Base-by-base conservation (phyloP, 2,329 filamentous ascomycete genomes). In the Exserohilum rostratum region DNA sequence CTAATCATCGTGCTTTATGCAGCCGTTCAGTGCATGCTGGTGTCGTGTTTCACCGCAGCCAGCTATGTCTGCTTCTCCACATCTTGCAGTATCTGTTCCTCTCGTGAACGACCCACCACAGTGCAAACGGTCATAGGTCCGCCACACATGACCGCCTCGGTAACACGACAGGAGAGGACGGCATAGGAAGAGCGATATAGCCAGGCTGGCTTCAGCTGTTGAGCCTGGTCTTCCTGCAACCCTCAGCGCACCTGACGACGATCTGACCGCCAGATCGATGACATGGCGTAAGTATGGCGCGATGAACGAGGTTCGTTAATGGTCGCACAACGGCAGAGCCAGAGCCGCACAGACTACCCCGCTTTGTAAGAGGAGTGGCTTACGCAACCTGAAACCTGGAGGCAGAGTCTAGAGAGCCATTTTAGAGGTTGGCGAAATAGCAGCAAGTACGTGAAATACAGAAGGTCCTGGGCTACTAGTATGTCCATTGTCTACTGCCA, bases 241-340 rank as follows among this genome's bases (percentile, higher is more conserved):
- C 45, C 44, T 31, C 37, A 45, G 50, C 45, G 33, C 57, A 60
- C 57, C 54, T 58, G 60, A 56, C 54, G 25, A 42, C 52, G 46
- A 53, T 53, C 47, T 37, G 47, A 57, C 37, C 43, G 49, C 50
- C 38, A 49, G 17, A 44, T 45, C 22, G 31, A 50, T 46, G 44
- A 50, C 50, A 57, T 48, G 40, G 40, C 50, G 42, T 49, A 12
- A 30, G 33, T 35, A 15, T 55, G 34, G 49, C 49, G 33, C 34
- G 30, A 31, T 48, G 44, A 46, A 52, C 40, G 3, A 49, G 33
- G 31, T 37, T 43, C 45, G 51, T 61, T 53, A 46, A 53, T 35
- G 18, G 56, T 61, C 17, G 45, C 38, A 59, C 56, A 50, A 50
- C 34, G 49, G 37, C 37, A 50, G 31, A 33, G 29, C 31, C 33